These are phyloP conservation scores for Mycena chlorophos DNA, from an alignment of 768 basidiomycete species.

Conservation along the genomic window DNA sequence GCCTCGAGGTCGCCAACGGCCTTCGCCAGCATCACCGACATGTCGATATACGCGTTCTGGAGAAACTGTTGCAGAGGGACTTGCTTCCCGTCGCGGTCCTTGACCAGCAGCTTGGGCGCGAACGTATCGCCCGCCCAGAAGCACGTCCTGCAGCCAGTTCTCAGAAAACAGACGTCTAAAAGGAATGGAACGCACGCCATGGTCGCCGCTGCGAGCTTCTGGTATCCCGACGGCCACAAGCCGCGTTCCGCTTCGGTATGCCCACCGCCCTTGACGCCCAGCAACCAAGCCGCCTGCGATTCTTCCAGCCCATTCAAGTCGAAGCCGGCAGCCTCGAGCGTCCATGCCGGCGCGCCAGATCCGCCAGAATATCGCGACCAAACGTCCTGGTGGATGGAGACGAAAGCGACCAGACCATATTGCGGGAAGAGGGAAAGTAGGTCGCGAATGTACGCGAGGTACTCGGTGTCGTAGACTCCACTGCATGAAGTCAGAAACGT, in stretches of 20 bases:
- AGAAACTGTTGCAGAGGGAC: slow-evolving; percentile 79
- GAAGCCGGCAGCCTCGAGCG: slow-evolving; percentile 82
- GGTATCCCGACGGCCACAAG: slow-evolving; percentile 92
- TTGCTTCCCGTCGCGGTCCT: slow-evolving; percentile 44
- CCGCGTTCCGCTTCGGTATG: slow-evolving; percentile 78
- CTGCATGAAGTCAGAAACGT: slow-evolving; percentile 39
- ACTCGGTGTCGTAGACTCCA: slow-evolving; percentile 81
- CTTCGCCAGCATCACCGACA: slow-evolving; percentile 68
- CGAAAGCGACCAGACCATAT: slow-evolving; percentile 72
- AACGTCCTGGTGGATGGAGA: slow-evolving; percentile 90
- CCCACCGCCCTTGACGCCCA: slow-evolving; percentile 75
- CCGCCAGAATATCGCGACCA: slow-evolving; percentile 96
- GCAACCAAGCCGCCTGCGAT: slow-evolving; percentile 84
- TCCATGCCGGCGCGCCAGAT: slow-evolving; percentile 97
- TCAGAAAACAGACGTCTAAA: background rate
- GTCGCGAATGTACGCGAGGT: slow-evolving; percentile 73
- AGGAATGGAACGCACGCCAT: slow-evolving; percentile 70
- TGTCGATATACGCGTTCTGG: slow-evolving; percentile 77
- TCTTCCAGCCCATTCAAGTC: slow-evolving; percentile 78
- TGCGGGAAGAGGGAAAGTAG: slow-evolving; percentile 69
- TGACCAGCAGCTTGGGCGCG: slow-evolving; percentile 68
- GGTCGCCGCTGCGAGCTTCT: slow-evolving; percentile 88
- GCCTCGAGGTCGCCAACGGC: slow-evolving; percentile 73
- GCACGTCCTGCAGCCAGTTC: slow-evolving; percentile 51
- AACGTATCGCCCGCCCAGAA: slow-evolving; percentile 94